These are phyloP conservation scores for Apophysomyces elegans DNA, from an alignment of 371 early-diverging fungal species.

Conservation along the genomic window DNA sequence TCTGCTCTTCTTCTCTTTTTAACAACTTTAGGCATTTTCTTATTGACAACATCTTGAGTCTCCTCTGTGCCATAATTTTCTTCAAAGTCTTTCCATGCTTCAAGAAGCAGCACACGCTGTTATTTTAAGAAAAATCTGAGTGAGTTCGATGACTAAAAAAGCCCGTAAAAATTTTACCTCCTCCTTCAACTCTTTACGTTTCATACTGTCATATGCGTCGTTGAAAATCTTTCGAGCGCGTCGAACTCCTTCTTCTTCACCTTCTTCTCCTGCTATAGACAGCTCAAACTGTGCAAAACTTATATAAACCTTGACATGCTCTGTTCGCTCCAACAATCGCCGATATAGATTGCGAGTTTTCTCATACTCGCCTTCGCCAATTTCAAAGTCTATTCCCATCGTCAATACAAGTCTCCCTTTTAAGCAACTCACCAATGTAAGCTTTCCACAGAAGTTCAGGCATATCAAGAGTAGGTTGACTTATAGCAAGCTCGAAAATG, in stretches of 20 bases:
- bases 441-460: conserved; percentile 98
- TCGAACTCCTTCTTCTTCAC: conserved; percentile 40
- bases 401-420: not conserved
- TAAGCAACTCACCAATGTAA: conserved; percentile 65
- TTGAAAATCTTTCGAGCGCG: conserved; percentile 79
- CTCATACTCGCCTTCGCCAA: conserved; percentile 79
- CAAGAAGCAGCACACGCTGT: conserved; percentile 83
- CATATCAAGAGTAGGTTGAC: conserved; percentile 89
- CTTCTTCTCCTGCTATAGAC: conserved; percentile 58
- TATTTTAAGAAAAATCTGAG: conserved; percentile 11
- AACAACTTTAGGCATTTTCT: conserved; percentile 87
- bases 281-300: conserved; percentile 92
- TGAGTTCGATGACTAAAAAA: not conserved
- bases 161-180: conserved; percentile 46
- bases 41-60: conserved; percentile 61
- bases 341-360: conserved; percentile 82
- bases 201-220: conserved; percentile 72
- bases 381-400: conserved; percentile 78
- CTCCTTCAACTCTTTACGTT: conserved; percentile 70
- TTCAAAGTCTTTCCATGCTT: conserved; percentile 94
- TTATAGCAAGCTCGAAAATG: conserved; percentile 89
- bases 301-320: conserved; percentile 98
- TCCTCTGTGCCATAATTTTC: conserved; percentile 65
- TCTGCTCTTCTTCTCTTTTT: conserved; percentile 79
- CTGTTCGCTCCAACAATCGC: conserved; percentile 83